Evolutionary conservation across 345 rosid genomes (phyloP), one percentile per base, ranked within the genome.

Genomic region (Trapa bicornis): DNA sequence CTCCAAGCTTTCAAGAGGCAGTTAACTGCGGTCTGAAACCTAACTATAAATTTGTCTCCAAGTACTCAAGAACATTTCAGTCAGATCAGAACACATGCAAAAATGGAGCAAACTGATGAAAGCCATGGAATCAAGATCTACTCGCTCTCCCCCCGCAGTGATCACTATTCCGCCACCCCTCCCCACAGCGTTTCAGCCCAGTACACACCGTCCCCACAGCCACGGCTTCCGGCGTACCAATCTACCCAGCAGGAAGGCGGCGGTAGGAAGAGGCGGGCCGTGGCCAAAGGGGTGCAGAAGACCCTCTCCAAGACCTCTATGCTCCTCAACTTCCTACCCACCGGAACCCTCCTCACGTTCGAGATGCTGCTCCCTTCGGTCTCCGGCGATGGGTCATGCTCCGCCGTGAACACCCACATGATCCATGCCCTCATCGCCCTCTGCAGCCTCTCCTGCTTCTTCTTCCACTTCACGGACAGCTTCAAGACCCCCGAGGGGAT

Each of bases 391-490:
- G 84, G 87, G 2, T 58, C 74, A 47, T 83, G 80, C 77, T 47
- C 76, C 12, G 70, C 68, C 1, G 82, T 78, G 57, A 58, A 75
- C 64, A 37, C 75, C 37, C 69, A 67, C 3, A 80, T 79, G 84
- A 78, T 80, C 66, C 73, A 73, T n/a, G 74, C 63, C 14, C 81
- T 79, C 15, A 75, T 81, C 0, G 78, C 71, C 63, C 80, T 79
- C 16, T 79, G 83, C 63, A 61, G 80, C n/a, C 67, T 83, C 47
- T 81, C 85, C 29, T 81, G 85, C 73, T 79, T 83, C 69, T 79
- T 77, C 73, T 83, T 81, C 64, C 87, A 81, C 67, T 81, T 81
- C 77, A 81, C 83, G 0, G 85, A 79, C 69, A 80, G 87, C 70
- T 83, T 80, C 56, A 75, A 76, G 50, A 78, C 77, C 35, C 72